A percentile compares a stretch with the other conserved stretches of the same genome.
Conservation (phyloP, 495 filamentous ascomycete species). For the Jackrogersella multiformis region DNA sequence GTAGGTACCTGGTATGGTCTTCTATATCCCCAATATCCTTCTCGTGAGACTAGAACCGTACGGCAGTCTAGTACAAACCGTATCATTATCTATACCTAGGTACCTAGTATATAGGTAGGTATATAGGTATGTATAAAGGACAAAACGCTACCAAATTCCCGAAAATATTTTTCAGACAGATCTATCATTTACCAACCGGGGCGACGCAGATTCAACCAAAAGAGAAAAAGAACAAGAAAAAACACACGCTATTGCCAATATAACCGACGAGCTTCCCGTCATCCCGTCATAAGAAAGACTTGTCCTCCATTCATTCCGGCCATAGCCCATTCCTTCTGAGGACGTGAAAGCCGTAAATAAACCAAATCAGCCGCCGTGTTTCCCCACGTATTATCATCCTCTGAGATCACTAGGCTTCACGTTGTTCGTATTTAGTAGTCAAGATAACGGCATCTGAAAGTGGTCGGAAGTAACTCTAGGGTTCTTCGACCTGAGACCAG, state of each 20-base stretch:
- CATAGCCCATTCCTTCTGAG: background rate
- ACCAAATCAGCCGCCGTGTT: background rate
- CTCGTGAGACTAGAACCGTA: too few relatives aligned
- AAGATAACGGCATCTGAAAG: too few relatives aligned
- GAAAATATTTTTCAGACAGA: background rate
- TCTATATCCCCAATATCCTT: too few relatives aligned
- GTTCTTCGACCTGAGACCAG: constrained; percentile 31
- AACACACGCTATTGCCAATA: too few relatives aligned
- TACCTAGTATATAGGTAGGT: too few relatives aligned
- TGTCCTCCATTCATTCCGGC: background rate
- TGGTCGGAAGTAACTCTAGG: background rate
- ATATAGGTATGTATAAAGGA: background rate
- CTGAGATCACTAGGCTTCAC: too few relatives aligned
- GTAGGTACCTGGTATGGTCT: too few relatives aligned
- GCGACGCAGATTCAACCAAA: background rate
- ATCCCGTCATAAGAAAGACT: background rate
- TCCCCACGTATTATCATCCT: background rate
- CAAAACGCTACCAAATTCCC: background rate
- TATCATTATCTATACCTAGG: too few relatives aligned
- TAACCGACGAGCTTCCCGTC: background rate
- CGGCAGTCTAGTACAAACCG: background rate
- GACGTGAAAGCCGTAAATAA: background rate
- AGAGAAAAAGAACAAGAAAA: too few relatives aligned
- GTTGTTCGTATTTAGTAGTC: too few relatives aligned
- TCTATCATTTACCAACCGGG: background rate